phyloP scores from a whole-genome alignment of 805 yeast genomes.

The Saccharomycopsis amapae region DNA sequence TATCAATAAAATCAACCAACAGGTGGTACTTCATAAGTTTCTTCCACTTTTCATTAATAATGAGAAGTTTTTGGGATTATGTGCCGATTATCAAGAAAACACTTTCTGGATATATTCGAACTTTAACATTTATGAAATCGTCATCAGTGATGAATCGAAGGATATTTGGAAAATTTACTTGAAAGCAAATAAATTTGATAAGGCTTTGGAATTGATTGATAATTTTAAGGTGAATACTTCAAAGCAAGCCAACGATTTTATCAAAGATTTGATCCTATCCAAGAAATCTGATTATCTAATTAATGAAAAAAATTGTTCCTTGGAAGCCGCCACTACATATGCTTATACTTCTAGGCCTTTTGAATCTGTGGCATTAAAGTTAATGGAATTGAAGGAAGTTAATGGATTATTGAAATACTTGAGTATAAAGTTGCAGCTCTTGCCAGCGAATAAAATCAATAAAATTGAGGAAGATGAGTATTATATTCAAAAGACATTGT shows the following conservation, averaged over 20 bases:
- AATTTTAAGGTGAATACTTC: neutral
- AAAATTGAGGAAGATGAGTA: conserved; percentile 28
- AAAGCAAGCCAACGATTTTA: conserved; percentile 30
- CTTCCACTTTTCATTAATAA: conserved; percentile 30
- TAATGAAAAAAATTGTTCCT: conserved; percentile 26
- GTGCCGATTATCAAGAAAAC: conserved; percentile 40
- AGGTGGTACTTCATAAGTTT: conserved; percentile 37
- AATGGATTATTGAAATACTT: conserved; percentile 44
- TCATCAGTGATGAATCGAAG: conserved; percentile 58
- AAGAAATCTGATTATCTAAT: conserved; percentile 49
- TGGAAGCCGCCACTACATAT: conserved; percentile 46
- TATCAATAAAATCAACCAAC: conserved; percentile 46
- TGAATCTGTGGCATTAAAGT: conserved; percentile 57
- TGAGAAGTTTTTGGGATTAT: conserved; percentile 39
- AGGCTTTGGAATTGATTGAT: conserved; percentile 45
- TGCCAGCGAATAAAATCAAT: conserved; percentile 24
- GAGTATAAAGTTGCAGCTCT: conserved; percentile 32
- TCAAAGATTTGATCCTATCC: conserved; percentile 43
- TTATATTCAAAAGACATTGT: conserved; percentile 41
- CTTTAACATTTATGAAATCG: conserved; percentile 59
- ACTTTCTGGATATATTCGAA: conserved; percentile 77
- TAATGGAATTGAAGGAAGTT: conserved; percentile 37
- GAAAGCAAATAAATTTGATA: conserved; percentile 48
- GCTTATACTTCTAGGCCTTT: conserved; percentile 62
- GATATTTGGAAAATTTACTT: conserved; percentile 68